Percentiles rank a stretch among this genome's conserved stretches.
These are phyloP conservation scores for Ogataea chonburiensis DNA, from an alignment of 805 yeast species.

Conservation along the genomic window DNA sequence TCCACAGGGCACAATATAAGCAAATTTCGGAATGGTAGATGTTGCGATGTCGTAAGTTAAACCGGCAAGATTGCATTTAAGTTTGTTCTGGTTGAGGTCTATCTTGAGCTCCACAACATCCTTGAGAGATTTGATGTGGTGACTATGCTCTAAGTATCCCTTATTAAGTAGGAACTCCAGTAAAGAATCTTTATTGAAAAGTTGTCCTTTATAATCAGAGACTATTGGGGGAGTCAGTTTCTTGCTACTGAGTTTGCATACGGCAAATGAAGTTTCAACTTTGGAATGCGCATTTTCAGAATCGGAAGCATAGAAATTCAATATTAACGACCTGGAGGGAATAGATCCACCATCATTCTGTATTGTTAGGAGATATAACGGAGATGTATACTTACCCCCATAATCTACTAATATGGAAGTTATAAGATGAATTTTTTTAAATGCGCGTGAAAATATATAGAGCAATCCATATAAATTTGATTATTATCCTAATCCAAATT, in stretches of 20 bases:
- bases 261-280: constrained; percentile 38
- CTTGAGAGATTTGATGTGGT: constrained; percentile 33
- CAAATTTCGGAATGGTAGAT: constrained; percentile 31
- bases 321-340: constrained; percentile 54
- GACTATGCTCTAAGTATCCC: constrained; percentile 15
- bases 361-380: too few relatives aligned
- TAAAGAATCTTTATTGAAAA: constrained; percentile 63
- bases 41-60: constrained; percentile 25
- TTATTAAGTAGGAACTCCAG: constrained; percentile 53
- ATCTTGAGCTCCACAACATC: constrained; percentile 36
- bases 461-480: neutral
- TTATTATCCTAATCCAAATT: constrained; percentile 1
- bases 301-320: constrained; percentile 23
- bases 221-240: constrained; percentile 53
- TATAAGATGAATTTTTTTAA: too few relatives aligned
- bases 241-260: constrained; percentile 47
- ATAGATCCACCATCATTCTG: constrained; percentile 75
- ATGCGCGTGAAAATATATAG: too few relatives aligned
- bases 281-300: constrained; percentile 16
- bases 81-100: constrained; percentile 24
- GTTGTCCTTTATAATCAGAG: constrained; percentile 64
- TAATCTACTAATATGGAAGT: too few relatives aligned
- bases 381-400: constrained; percentile 20
- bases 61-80: constrained; percentile 39
- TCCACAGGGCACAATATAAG: constrained; percentile 48